Percentiles rank a stretch among this genome's conserved stretches.
These are phyloP conservation scores for Malania oleifera DNA, from an alignment of 164 flowering plant genomes.

Conservation along the genomic window DNA sequence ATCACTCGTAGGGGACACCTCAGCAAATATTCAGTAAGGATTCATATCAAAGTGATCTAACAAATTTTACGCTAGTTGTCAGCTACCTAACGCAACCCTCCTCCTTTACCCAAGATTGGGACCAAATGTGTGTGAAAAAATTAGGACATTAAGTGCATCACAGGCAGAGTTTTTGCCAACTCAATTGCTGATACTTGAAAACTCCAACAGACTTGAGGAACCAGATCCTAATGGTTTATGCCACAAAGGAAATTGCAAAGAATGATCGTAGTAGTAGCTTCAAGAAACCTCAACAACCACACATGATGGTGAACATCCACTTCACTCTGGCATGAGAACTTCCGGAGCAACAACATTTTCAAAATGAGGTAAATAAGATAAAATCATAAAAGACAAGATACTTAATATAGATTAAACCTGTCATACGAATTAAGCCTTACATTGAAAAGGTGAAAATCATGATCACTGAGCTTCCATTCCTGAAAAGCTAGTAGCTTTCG, in stretches of 20 bases:
- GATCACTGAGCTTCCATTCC: slow-evolving; percentile 24
- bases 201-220: too few species aligned
- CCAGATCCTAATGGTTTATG: background rate
- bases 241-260: background rate
- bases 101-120: too few species aligned
- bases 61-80: too few species aligned
- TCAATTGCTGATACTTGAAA: too few species aligned
- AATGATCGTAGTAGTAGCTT: background rate
- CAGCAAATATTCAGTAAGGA: too few species aligned
- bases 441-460: slow-evolving; percentile 29
- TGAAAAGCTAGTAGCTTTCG: slow-evolving; percentile 33
- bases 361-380: background rate
- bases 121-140: too few species aligned
- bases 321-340: background rate
- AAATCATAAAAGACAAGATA: too few species aligned
- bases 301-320: background rate
- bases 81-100: too few species aligned
- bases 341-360: background rate
- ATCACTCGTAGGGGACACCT: too few species aligned
- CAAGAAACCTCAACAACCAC: background rate
- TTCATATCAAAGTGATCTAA: too few species aligned
- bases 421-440: slow-evolving; percentile 26
- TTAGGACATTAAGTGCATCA: too few species aligned
- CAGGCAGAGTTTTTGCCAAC: too few species aligned
- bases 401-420: background rate